These are phyloP conservation scores for Ceratocystis cacaofunesta DNA, from an alignment of 2,329 filamentous ascomycete genomes.

Conservation along the genomic window DNA sequence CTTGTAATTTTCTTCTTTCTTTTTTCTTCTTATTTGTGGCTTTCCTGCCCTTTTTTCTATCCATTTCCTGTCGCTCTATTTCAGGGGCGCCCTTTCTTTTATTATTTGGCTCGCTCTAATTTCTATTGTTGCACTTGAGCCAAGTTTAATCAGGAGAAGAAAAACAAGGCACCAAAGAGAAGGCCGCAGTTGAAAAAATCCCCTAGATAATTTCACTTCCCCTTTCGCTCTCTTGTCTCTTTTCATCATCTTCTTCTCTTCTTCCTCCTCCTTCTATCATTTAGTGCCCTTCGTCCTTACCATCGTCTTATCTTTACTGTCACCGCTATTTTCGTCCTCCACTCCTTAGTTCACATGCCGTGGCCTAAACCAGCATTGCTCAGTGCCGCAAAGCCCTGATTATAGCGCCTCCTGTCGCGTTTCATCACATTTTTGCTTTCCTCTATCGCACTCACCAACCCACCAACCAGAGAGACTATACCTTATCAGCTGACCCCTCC, in stretches of 20 bases:
- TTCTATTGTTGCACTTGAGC: neutral
- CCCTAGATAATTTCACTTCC: neutral
- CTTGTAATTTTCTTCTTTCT: neutral
- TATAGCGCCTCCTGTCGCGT: slow-evolving; percentile 1
- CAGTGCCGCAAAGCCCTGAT: neutral
- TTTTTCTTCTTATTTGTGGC: neutral
- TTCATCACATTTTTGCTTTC: neutral
- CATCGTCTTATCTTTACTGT: too few species aligned
- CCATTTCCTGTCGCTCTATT: too few species aligned
- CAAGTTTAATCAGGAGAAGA: neutral
- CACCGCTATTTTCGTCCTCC: slow-evolving; percentile 2
- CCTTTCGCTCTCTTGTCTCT: neutral
- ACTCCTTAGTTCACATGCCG: neutral
- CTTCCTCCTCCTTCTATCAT: neutral
- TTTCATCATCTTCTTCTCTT: neutral
- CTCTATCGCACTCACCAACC: too few species aligned
- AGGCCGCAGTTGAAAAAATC: neutral
- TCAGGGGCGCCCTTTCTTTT: neutral
- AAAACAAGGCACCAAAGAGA: neutral
- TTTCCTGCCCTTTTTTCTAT: too few species aligned
- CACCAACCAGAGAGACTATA: too few species aligned
- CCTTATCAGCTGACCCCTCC: neutral
- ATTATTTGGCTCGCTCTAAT: slow-evolving; percentile 1
- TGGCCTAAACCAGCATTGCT: neutral
- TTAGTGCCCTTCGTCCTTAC: neutral